These are phyloP conservation scores for Boletus rex-veris DNA, from an alignment of 768 basidiomycete species.

Conservation along the genomic window DNA sequence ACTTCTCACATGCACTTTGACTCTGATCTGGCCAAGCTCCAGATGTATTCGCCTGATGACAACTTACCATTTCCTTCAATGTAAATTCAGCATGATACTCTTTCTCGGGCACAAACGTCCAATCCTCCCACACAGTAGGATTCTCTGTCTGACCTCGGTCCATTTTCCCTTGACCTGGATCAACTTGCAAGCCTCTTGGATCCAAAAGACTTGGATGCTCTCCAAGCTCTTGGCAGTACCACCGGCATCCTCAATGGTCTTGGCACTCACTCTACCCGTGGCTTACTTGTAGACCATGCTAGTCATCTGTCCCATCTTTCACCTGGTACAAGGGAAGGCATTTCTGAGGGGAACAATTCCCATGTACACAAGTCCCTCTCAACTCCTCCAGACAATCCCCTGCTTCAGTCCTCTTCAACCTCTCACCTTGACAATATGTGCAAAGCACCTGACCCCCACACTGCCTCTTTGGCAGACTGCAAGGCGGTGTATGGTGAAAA, in stretches of 20 bases:
- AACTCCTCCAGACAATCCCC: not conserved
- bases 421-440: not conserved
- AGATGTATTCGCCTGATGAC: slow-evolving; percentile 1
- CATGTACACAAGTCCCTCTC: not conserved
- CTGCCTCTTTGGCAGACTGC: slow-evolving; percentile 57
- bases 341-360: slow-evolving; percentile 35
- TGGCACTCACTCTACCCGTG: slow-evolving; percentile 57
- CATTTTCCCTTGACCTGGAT: slow-evolving; percentile 72
- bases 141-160: slow-evolving; percentile 51
- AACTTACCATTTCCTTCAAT: slow-evolving; percentile 16
- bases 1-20: slow-evolving; percentile 39
- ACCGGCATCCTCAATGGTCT: slow-evolving; percentile 65
- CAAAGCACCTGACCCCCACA: slow-evolving; percentile 8
- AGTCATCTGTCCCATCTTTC: slow-evolving; percentile 5
- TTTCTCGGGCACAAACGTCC: slow-evolving; percentile 17
- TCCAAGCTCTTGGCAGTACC: slow-evolving; percentile 70
- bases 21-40: slow-evolving; percentile 32
- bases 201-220: slow-evolving; percentile 71
- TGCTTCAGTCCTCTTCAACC: slow-evolving; percentile 13
- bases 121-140: slow-evolving; percentile 33
- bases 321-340: slow-evolving; percentile 30
- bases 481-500: slow-evolving; percentile 73
- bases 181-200: slow-evolving; percentile 84
- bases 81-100: slow-evolving; percentile 23
- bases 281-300: slow-evolving; percentile 31